These are phyloP conservation scores for Cytospora chrysosperma DNA, from an alignment of 2,329 filamentous ascomycete species.

Conservation along the genomic window DNA sequence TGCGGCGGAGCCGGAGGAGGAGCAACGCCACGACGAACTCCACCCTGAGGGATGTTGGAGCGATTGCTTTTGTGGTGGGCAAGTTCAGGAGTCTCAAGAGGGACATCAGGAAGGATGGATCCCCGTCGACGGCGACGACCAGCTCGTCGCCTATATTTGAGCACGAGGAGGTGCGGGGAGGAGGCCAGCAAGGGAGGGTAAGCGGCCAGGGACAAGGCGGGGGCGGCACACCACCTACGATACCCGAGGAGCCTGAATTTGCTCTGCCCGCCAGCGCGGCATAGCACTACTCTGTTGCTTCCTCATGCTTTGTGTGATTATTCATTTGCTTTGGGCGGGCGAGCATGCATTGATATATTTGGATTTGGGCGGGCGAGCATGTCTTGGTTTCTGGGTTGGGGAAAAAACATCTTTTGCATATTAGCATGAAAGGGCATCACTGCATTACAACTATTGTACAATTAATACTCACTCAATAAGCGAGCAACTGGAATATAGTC, in stretches of 20 bases:
- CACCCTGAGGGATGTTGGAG: not conserved
- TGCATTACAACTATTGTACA: not conserved
- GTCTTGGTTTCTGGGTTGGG: not conserved
- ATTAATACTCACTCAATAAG: not conserved
- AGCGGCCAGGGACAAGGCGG: not conserved
- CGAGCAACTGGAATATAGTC: not conserved
- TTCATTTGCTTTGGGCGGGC: not conserved
- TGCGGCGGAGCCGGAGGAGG: not conserved
- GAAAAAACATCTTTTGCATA: not conserved
- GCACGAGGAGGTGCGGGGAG: slow-evolving; percentile 13
- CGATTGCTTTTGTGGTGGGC: slow-evolving; percentile 4
- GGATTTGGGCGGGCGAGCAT: not conserved
- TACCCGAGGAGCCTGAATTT: slow-evolving; percentile 17
- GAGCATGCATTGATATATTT: too few relatives aligned
- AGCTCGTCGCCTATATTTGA: slow-evolving; percentile 13
- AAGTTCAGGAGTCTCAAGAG: slow-evolving; percentile 12
- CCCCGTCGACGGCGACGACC: slow-evolving; percentile 1
- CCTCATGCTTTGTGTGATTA: slow-evolving; percentile 1
- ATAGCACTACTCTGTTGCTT: not conserved
- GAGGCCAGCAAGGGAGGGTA: not conserved
- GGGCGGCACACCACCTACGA: slow-evolving; percentile 13
- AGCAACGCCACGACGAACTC: slow-evolving; percentile 5
- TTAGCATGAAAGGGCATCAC: not conserved
- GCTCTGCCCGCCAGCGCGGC: not conserved
- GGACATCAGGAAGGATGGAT: slow-evolving; percentile 5